Evolutionary conservation across 202 grass and related monocot genomes (phyloP), one percentile per base, ranked within the genome.

Genomic region (Cymbopogon flexuosus): DNA sequence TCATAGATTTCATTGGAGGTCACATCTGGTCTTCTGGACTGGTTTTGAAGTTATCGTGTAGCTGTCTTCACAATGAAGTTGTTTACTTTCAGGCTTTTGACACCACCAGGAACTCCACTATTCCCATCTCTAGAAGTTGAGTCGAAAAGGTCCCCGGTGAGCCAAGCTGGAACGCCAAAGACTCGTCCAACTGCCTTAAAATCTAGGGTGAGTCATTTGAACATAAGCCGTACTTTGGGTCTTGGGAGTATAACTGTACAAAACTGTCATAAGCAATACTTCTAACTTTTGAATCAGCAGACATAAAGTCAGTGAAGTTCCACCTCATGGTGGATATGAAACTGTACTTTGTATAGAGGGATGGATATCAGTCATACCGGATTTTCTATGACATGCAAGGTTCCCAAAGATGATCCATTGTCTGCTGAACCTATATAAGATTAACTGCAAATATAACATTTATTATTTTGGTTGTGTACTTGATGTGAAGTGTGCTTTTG

Each of bases 21-120:
- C 29, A 65, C 75, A 27, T 27, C 27, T 27, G 27, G 27, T 27
- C 27, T 27, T 27, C 27, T 64, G 72, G 47, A 34, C 83, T 82
- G 66, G 57, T 77, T 76, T 37, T 1, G 5, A 54, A 47, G 23
- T 81, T 29, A 30, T 64, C 78, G 60, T 86, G 15, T 21, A 89
- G 69, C 68, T 40, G 82, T 69, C 46, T 71, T 80, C 42, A 89
- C 60, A 83, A 33, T 18, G 12, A 84, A 63, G 49, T 34, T 40
- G 24, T 80, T 76, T 15, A 67, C 41, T 82, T 88, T 73, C 90
- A 98, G 95, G 95, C 86, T 98, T 89, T 81, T 98, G 65, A 98
- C 95, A 36, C 95, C 95, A 22, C 95, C 95, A 42, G 95, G 95
- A 58, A 98, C 95, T 27, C 92, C 95, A 54, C 79, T 95, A 51